These are phyloP conservation scores for Phytopythium delawarense DNA, from an alignment of 352 stramenopile species.

Conservation along the genomic window DNA sequence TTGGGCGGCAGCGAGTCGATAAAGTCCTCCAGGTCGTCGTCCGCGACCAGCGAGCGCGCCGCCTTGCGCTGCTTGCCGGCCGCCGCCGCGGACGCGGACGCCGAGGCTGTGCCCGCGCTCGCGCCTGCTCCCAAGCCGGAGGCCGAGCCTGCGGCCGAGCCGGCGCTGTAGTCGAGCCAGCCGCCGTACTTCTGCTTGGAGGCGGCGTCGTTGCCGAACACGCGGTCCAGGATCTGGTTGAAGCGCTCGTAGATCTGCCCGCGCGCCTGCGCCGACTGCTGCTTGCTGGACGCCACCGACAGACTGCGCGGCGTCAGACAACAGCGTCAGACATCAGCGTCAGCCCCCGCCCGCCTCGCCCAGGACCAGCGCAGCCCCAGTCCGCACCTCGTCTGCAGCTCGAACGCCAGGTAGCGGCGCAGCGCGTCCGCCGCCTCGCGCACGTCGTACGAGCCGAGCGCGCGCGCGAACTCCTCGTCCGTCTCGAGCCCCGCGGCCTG, in stretches of 20 bases:
- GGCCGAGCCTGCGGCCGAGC: conserved; percentile 19
- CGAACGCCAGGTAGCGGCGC: conserved; percentile 59
- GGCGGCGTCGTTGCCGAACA: conserved; percentile 67
- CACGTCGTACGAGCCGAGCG: conserved; percentile 67
- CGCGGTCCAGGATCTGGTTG: conserved; percentile 77
- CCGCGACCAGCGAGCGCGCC: conserved; percentile 30
- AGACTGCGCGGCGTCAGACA: conserved; percentile 13
- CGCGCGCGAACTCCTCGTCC: conserved; percentile 67
- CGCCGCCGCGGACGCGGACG: conserved; percentile 11
- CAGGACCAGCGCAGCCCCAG: background rate
- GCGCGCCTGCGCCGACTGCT: conserved; percentile 70
- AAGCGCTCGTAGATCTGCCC: conserved; percentile 85
- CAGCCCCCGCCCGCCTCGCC: too few relatives aligned
- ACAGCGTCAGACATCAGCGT: background rate
- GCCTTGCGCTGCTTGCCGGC: conserved; percentile 21
- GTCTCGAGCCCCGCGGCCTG: conserved; percentile 41
- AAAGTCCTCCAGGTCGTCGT: conserved; percentile 59
- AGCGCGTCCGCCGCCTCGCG: conserved; percentile 50
- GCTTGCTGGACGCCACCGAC: conserved; percentile 53
- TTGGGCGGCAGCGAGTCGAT: conserved; percentile 38
- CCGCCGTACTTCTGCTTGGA: conserved; percentile 80
- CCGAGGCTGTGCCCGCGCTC: background rate
- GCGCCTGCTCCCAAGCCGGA: background rate
- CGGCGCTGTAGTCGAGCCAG: conserved; percentile 81
- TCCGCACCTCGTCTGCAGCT: conserved; percentile 59